These are phyloP conservation scores for Cutaneotrichosporon dermatis DNA, from an alignment of 1,284 basidiomycete species.

Conservation along the genomic window DNA sequence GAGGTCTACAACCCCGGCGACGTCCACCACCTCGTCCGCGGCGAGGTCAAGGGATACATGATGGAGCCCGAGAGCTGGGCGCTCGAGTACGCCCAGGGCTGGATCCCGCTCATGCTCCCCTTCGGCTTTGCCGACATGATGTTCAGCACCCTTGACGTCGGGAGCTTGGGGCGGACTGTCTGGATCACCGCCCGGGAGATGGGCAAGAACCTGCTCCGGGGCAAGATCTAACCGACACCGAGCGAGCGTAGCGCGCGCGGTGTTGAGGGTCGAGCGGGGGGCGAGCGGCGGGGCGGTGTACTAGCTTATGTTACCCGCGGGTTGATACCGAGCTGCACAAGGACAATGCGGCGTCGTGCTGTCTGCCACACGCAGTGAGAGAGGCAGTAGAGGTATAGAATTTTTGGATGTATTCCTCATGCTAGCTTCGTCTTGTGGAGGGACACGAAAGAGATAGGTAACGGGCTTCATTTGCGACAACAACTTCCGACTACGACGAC, in stretches of 20 bases:
- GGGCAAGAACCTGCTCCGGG: conserved; percentile 70
- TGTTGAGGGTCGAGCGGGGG: too few species aligned
- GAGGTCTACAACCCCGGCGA: conserved; percentile 79
- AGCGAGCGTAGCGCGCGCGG: too few species aligned
- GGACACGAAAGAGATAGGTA: too few species aligned
- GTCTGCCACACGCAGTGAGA: too few species aligned
- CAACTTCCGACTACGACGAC: neutral
- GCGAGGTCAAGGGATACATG: conserved; percentile 90
- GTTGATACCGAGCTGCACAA: too few species aligned
- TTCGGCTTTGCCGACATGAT: conserved; percentile 86
- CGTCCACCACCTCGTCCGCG: conserved; percentile 77
- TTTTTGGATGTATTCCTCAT: too few species aligned
- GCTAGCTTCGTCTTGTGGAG: too few species aligned
- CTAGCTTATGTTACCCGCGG: too few species aligned
- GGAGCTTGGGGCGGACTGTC: conserved; percentile 73
- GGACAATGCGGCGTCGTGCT: too few species aligned
- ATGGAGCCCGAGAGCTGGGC: conserved; percentile 95
- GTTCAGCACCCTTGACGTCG: conserved; percentile 82
- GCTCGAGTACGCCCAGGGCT: conserved; percentile 87
- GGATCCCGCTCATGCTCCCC: conserved; percentile 86
- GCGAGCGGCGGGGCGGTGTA: neutral
- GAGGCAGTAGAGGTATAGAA: too few species aligned
- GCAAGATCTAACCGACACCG: conserved; percentile 82
- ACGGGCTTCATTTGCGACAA: too few species aligned
- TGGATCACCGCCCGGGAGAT: conserved; percentile 79